Percentiles rank a stretch among this genome's conserved stretches.
phyloP scores from a whole-genome alignment of 169 alveolate species.

The Babesia divergens region DNA sequence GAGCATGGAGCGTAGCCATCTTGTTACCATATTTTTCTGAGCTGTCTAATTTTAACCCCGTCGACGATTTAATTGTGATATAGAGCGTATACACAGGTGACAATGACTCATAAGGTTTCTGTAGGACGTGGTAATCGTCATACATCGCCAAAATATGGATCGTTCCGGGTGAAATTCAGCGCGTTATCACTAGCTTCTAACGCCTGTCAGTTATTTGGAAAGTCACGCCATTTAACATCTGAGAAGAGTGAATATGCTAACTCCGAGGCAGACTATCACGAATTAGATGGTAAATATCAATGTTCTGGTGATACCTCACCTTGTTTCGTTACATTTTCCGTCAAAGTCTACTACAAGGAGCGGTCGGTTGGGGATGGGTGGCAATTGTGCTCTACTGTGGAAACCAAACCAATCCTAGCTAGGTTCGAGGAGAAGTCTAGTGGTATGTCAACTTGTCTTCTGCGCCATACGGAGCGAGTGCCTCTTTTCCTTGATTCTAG shows the following conservation, averaged over 20 bases:
- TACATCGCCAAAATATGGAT: not conserved
- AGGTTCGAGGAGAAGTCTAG: not conserved
- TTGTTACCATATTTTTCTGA: no score
- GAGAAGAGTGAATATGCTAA: no score
- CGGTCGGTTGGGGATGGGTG: not conserved
- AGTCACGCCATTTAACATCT: not conserved
- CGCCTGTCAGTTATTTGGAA: not conserved
- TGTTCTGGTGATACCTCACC: no score
- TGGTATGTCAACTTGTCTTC: not conserved
- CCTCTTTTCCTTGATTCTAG: not conserved
- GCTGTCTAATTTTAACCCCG: no score
- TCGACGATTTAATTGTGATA: no score
- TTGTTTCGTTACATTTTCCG: slow-evolving; percentile 11
- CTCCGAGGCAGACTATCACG: no score
- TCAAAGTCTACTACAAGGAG: slow-evolving; percentile 6
- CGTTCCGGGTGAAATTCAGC: slow-evolving; percentile 13
- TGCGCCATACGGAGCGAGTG: slow-evolving; percentile 10
- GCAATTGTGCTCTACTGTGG: slow-evolving; percentile 30
- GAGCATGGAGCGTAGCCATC: no score
- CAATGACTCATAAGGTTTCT: no score
- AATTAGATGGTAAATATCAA: no score
- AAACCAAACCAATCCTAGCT: slow-evolving; percentile 28
- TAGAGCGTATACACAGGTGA: no score
- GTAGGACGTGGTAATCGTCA: no score
- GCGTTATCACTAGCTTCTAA: not conserved